Evolutionary conservation across 148 eudicot genomes (phyloP).

Genomic region (Spergularia bocconei): DNA sequence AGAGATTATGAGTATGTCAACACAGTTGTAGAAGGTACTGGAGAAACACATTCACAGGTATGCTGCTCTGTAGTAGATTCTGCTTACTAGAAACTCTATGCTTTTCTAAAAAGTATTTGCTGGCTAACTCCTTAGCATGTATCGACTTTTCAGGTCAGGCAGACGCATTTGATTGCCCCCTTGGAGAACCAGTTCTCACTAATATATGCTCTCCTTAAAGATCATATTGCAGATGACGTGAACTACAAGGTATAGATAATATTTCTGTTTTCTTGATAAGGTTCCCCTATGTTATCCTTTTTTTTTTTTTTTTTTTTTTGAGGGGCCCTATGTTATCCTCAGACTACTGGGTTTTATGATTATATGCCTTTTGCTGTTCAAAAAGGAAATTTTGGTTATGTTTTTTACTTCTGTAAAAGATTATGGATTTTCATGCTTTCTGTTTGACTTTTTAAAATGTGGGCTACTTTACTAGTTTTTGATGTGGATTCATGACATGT

Average conservation of each 20-base stretch:
- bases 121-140: conserved; percentile 10
- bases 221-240: conserved; percentile 84
- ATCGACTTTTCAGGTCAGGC: conserved; percentile 62
- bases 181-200: conserved; percentile 79
- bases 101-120: background rate
- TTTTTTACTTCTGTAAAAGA: too few species aligned
- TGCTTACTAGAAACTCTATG: background rate
- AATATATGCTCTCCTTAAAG: conserved; percentile 68
- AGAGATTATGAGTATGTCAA: conserved; percentile 85
- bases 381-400: background rate
- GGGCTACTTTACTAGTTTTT: background rate
- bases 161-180: conserved; percentile 81
- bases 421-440: background rate
- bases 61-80: conserved; percentile 23
- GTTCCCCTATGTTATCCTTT: background rate
- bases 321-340: background rate
- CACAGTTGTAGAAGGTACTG: conserved; percentile 74
- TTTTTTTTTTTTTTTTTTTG: too few species aligned
- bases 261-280: background rate
- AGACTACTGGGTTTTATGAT: background rate
- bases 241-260: conserved; percentile 78
- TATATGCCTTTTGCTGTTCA: background rate
- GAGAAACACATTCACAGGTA: conserved; percentile 89
- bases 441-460: background rate
- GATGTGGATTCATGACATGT: conserved; percentile 9